phyloP scores from a whole-genome alignment of 2,329 filamentous ascomycete species.

The Phyllosticta capitalensis region DNA sequence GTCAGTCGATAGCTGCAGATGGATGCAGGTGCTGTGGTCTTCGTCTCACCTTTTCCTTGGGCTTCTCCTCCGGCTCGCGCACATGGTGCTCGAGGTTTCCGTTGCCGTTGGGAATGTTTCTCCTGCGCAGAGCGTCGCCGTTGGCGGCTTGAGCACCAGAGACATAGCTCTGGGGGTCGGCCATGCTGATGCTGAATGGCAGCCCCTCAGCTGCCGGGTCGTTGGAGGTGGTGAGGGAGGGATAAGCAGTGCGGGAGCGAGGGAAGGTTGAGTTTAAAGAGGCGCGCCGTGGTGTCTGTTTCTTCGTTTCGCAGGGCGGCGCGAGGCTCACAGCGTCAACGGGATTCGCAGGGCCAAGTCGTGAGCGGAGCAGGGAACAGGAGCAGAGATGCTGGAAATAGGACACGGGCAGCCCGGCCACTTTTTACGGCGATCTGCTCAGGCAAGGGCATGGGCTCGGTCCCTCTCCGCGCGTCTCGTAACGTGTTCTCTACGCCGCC shows the following conservation, averaged over 20 bases:
- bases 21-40: slow-evolving; percentile 2
- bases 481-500: neutral
- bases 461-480: neutral
- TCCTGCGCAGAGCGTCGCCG: slow-evolving; percentile 36
- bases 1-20: neutral
- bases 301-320: slow-evolving; percentile 1
- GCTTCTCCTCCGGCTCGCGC: slow-evolving; percentile 34
- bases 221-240: slow-evolving; percentile 5
- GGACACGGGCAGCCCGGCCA: slow-evolving; percentile 4
- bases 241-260: neutral
- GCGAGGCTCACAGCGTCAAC: slow-evolving; percentile 7
- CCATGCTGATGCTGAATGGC: slow-evolving; percentile 5
- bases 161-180: slow-evolving; percentile 13
- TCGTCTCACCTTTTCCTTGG: slow-evolving; percentile 36
- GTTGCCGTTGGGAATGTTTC: slow-evolving; percentile 30
- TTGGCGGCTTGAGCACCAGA: slow-evolving; percentile 32
- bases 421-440: slow-evolving; percentile 9
- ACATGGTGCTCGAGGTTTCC: slow-evolving; percentile 20
- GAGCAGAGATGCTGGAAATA: slow-evolving; percentile 8
- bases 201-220: slow-evolving; percentile 5
- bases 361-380: slow-evolving; percentile 10
- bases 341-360: slow-evolving; percentile 8
- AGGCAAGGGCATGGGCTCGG: neutral
- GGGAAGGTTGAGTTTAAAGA: neutral
- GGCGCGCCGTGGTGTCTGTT: neutral